A percentile compares a stretch with the other conserved stretches of the same genome.
phyloP scores from a whole-genome alignment of 73 alveolate species.

The Symbiodinium pilosum region DNA sequence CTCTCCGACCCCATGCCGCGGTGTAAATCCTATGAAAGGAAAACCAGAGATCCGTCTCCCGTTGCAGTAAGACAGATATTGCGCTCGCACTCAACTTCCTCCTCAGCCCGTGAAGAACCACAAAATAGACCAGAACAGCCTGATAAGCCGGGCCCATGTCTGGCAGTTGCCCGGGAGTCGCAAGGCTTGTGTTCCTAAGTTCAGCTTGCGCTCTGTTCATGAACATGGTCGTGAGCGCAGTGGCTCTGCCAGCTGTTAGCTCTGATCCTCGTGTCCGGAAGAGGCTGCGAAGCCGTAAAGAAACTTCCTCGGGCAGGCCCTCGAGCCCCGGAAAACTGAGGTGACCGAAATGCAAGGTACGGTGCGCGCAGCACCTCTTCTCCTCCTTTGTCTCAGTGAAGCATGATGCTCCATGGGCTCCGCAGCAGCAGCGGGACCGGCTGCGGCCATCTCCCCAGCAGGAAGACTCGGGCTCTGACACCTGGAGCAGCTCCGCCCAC shows the following conservation, averaged over 20 bases:
- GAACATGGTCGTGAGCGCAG: neutral
- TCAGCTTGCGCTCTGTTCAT: constrained; percentile 7
- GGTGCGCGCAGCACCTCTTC: neutral
- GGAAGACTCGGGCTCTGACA: neutral
- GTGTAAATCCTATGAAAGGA: neutral
- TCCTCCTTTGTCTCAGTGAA: neutral
- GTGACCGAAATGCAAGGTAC: neutral
- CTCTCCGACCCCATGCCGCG: constrained; percentile 41
- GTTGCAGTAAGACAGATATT: constrained; percentile 12
- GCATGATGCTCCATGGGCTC: neutral
- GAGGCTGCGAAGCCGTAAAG: neutral
- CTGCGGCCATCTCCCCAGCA: neutral
- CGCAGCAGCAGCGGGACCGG: constrained; percentile 4
- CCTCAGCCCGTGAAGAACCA: constrained; percentile 38
- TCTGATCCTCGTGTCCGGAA: neutral
- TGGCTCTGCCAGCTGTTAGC: neutral
- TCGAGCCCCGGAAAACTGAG: neutral
- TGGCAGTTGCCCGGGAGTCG: constrained; percentile 3
- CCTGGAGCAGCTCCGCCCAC: neutral
- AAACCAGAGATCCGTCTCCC: constrained; percentile 38
- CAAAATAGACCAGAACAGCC: constrained; percentile 32
- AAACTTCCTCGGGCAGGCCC: neutral
- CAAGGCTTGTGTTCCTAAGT: neutral
- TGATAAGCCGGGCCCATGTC: constrained; percentile 27
- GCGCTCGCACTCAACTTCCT: neutral